A percentile compares a stretch with the other conserved stretches of the same genome.
These are phyloP conservation scores for Colletotrichum sp. DNA, from an alignment of 2,329 filamentous ascomycete genomes.

Conservation along the genomic window DNA sequence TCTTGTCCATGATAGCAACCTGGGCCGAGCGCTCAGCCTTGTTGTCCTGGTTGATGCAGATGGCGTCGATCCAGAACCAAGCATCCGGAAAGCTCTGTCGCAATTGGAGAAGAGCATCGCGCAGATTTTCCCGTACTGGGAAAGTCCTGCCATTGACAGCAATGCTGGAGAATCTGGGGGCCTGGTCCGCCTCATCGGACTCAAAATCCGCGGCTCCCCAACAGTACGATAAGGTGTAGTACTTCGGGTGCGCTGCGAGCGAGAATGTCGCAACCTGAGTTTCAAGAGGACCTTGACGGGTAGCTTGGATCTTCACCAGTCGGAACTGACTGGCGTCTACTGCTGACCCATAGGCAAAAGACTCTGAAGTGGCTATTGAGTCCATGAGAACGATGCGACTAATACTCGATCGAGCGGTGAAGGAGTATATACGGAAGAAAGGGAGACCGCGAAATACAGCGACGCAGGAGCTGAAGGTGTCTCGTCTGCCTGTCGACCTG, in stretches of 20 bases:
- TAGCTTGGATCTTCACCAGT: neutral
- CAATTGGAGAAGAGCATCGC: neutral
- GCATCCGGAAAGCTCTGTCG: neutral
- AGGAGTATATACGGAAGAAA: neutral
- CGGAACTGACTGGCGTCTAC: neutral
- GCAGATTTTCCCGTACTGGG: neutral
- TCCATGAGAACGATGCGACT: neutral
- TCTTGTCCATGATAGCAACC: slow-evolving; percentile 5
- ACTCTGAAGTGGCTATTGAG: accelerated
- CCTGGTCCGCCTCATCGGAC: neutral
- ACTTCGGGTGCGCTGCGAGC: neutral
- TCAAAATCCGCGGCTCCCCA: neutral
- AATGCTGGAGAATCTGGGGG: neutral
- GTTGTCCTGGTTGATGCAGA: neutral
- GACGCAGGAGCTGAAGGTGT: neutral
- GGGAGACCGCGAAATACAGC: neutral
- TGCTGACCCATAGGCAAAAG: neutral
- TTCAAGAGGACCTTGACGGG: neutral
- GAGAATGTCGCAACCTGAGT: neutral
- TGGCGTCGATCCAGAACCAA: neutral
- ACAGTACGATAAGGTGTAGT: neutral
- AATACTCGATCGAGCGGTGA: neutral
- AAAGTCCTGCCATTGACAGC: neutral
- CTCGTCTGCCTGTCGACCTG: neutral
- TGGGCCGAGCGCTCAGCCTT: neutral